These are phyloP conservation scores for Cryphonectria parasitica DNA, from an alignment of 2,329 filamentous ascomycete genomes.

Conservation along the genomic window DNA sequence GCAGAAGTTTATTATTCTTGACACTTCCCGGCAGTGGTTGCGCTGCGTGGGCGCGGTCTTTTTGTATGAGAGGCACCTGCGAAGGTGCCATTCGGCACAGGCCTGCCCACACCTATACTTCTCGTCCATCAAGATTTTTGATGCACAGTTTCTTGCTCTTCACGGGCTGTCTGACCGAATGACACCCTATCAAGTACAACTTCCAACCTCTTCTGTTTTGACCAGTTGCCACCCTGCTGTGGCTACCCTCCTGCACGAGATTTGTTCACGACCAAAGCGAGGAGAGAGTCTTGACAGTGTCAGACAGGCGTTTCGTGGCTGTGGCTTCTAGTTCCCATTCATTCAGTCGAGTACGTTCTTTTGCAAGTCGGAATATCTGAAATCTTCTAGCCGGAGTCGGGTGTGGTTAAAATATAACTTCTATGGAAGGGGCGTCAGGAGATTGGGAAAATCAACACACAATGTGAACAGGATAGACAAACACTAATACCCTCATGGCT, in stretches of 20 bases:
- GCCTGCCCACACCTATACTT: neutral
- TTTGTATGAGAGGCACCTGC: neutral
- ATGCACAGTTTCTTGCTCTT: neutral
- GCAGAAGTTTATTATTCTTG: neutral
- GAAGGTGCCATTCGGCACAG: neutral
- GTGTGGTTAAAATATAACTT: neutral
- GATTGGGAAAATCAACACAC: neutral
- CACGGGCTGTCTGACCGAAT: neutral
- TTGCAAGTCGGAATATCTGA: neutral
- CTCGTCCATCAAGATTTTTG: neutral
- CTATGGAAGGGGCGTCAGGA: neutral
- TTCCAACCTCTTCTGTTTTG: neutral
- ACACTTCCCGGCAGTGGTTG: neutral
- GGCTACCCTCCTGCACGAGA: neutral
- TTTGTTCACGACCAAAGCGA: neutral
- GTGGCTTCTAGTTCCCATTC: neutral
- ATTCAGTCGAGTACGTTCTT: neutral
- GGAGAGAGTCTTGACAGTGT: conserved; percentile 27
- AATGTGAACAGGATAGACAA: neutral
- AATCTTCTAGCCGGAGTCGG: neutral
- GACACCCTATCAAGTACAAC: neutral
- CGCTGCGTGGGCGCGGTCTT: neutral
- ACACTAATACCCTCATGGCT: conserved; percentile 4
- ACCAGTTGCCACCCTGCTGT: neutral
- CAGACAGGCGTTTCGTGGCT: conserved; percentile 8